These are phyloP conservation scores for Puccinellia tenuiflora DNA, from an alignment of 176 grass and related monocot species.

Conservation along the genomic window DNA sequence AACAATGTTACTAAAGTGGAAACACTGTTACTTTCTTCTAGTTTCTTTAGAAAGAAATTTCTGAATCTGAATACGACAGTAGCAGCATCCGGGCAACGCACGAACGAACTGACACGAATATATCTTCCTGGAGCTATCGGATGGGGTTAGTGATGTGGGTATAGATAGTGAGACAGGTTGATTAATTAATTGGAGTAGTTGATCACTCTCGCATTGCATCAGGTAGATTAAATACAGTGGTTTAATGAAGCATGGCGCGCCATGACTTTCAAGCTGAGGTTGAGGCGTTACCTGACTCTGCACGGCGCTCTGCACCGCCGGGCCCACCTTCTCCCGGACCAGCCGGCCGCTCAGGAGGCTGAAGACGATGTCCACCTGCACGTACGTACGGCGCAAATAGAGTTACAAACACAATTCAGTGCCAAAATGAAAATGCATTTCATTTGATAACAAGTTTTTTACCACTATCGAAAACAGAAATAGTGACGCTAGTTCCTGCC, in stretches of 20 bases:
- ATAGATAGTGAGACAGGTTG: not conserved
- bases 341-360: slow-evolving; percentile 74
- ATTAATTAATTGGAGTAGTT: not conserved
- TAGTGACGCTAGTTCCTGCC: not conserved
- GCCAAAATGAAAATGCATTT: not conserved
- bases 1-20: not conserved
- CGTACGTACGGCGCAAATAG: not conserved
- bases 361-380: slow-evolving; percentile 75
- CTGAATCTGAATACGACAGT: not conserved
- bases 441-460: not conserved
- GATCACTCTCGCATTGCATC: not conserved
- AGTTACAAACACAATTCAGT: not conserved
- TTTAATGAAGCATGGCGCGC: not conserved
- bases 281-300: slow-evolving; percentile 66
- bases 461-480: not conserved
- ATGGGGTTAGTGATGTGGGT: not conserved
- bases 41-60: not conserved
- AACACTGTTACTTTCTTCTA: not conserved
- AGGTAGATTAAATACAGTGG: not conserved
- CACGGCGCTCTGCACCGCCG: slow-evolving; percentile 60
- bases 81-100: slow-evolving; percentile 9
- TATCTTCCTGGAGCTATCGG: not conserved
- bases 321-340: slow-evolving; percentile 76
- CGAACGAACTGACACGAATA: not conserved
- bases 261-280: slow-evolving; percentile 1